These are phyloP conservation scores for Ustilago loliicola DNA, from an alignment of 1,284 basidiomycete species.

Conservation along the genomic window DNA sequence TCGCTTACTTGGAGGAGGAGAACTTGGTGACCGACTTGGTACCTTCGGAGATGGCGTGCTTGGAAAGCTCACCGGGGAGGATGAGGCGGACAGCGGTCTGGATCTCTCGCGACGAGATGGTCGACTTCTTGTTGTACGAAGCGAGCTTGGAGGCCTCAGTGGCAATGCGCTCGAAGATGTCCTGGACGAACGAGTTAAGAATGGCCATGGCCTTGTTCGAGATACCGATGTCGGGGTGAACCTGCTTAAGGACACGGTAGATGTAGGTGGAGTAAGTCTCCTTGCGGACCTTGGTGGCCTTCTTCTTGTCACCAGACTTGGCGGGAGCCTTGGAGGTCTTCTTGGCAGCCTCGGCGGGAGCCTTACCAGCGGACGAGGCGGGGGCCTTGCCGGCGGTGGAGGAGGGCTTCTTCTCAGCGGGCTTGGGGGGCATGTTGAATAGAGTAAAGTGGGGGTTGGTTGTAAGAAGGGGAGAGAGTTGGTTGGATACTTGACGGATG, in stretches of 20 bases:
- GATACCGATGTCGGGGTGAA: constrained; percentile 72
- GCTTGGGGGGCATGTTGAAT: constrained; percentile 67
- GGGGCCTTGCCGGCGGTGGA: constrained; percentile 76
- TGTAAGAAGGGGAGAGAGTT: constrained; percentile 22
- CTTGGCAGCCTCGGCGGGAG: constrained; percentile 76
- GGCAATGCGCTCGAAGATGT: constrained; percentile 73
- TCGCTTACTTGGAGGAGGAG: constrained; percentile 71
- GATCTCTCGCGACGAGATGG: constrained; percentile 71
- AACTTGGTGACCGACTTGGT: constrained; percentile 77
- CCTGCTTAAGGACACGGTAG: constrained; percentile 76
- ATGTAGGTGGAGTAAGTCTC: constrained; percentile 73
- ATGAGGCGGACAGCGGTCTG: constrained; percentile 70
- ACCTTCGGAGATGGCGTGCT: constrained; percentile 87
- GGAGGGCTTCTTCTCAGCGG: constrained; percentile 73
- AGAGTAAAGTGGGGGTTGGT: constrained; percentile 23
- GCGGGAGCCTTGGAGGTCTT: constrained; percentile 72
- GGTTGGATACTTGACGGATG: constrained; percentile 45
- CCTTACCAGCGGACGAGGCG: constrained; percentile 72
- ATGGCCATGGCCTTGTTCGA: constrained; percentile 73
- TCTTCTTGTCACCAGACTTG: constrained; percentile 76
- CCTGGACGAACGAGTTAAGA: constrained; percentile 72
- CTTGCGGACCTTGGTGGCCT: constrained; percentile 77
- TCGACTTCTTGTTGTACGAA: constrained; percentile 71
- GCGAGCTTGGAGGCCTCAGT: constrained; percentile 71
- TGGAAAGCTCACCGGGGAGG: constrained; percentile 78